Evolutionary conservation across 345 rosid species (phyloP).

Genomic region (Salix exigua): DNA sequence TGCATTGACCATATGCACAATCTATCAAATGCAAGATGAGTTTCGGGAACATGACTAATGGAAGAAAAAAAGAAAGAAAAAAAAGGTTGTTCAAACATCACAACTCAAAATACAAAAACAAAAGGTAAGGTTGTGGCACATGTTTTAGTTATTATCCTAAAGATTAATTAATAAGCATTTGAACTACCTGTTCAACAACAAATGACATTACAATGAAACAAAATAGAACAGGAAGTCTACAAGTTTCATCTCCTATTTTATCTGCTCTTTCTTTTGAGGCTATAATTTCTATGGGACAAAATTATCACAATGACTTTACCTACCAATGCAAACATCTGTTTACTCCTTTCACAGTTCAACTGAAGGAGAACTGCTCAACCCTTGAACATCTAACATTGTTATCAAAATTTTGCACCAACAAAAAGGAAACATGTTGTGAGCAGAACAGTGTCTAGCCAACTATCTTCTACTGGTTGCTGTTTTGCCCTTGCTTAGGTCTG

Average conservation of each 20-base stretch:
- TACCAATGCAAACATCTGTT: neutral
- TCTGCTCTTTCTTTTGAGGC: neutral
- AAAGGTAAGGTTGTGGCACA: neutral
- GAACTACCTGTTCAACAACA: neutral
- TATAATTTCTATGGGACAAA: neutral
- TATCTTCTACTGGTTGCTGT: constrained; percentile 52
- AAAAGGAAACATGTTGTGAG: neutral
- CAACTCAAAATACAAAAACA: neutral
- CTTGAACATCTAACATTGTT: neutral
- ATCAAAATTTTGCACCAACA: neutral
- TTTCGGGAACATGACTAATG: neutral
- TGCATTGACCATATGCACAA: no score
- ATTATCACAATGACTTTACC: constrained; percentile 1
- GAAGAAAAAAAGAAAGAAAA: neutral
- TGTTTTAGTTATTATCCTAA: neutral
- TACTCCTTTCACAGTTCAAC: neutral
- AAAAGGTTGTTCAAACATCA: neutral
- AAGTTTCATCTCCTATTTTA: neutral
- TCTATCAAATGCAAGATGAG: no score
- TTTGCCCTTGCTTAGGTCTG: constrained; percentile 83
- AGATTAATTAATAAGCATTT: constrained; percentile 1
- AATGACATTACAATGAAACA: neutral
- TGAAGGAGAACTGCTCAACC: neutral
- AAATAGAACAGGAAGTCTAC: neutral
- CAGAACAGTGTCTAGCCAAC: neutral